Conservation (phyloP, 257 asterid genomes). For the Cynanchum wilfordii region DNA sequence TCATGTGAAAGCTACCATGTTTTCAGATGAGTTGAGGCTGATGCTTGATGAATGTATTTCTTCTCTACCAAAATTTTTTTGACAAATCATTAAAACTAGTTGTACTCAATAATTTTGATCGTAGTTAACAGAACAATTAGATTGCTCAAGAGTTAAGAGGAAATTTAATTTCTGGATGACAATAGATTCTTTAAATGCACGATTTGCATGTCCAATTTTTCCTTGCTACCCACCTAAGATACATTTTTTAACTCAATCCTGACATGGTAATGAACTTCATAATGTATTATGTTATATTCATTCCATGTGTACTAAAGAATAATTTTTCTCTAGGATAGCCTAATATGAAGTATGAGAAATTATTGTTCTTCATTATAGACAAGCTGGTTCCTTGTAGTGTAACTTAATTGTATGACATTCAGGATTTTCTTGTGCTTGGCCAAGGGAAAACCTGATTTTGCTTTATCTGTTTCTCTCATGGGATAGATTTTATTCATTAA, state of each 20-base stretch:
- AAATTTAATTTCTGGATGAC: not conserved
- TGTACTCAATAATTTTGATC: not conserved
- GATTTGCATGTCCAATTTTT: not conserved
- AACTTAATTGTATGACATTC: not conserved
- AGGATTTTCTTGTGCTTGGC: not conserved
- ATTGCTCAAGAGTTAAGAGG: not conserved
- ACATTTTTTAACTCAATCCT: not conserved
- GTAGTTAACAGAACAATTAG: not conserved
- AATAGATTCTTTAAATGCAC: not conserved
- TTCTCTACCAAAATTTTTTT: not conserved
- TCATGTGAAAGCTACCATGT: not conserved
- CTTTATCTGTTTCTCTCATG: not conserved
- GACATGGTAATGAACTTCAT: not conserved
- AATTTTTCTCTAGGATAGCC: not conserved
- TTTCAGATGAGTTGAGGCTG: not conserved
- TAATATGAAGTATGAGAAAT: not conserved
- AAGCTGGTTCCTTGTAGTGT: not conserved
- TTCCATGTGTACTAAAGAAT: not conserved
- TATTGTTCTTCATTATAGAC: not conserved
- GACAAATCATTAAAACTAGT: not conserved
- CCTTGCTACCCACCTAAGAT: not conserved
- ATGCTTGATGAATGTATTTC: not conserved
- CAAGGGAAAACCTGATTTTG: not conserved
- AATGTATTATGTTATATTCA: not conserved
- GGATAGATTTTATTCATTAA: slow-evolving; percentile 1